These are phyloP conservation scores for Gautieria morchelliformis DNA, from an alignment of 768 basidiomycete species.

Conservation along the genomic window DNA sequence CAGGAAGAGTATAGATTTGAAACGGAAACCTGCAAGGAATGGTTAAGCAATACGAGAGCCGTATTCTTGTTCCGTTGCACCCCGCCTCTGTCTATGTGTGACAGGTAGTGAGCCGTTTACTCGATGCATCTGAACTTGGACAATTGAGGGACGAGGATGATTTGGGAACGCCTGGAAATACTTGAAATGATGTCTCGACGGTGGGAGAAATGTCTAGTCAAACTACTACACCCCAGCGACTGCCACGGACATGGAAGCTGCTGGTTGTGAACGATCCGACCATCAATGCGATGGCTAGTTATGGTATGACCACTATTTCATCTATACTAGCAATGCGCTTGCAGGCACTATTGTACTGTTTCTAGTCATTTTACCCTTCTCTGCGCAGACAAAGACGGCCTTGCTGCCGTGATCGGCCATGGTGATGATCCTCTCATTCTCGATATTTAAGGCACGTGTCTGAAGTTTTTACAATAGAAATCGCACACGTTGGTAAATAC, in stretches of 20 bases:
- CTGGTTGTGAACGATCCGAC: slow-evolving; percentile 67
- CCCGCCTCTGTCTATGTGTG: slow-evolving; percentile 59
- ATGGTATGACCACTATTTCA: slow-evolving; percentile 34
- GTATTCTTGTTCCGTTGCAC: slow-evolving; percentile 58
- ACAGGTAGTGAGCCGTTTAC: slow-evolving; percentile 55
- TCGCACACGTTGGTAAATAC: slow-evolving; percentile 60
- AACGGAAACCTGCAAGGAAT: slow-evolving; percentile 33
- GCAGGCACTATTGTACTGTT: slow-evolving; percentile 75
- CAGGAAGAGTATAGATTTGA: slow-evolving; percentile 49
- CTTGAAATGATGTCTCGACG: slow-evolving; percentile 14
- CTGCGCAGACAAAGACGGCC: slow-evolving; percentile 65
- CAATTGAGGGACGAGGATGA: slow-evolving; percentile 31
- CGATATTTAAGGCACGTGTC: not conserved
- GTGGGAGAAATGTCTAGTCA: slow-evolving; percentile 11
- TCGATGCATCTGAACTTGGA: slow-evolving; percentile 67
- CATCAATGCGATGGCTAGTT: slow-evolving; percentile 71
- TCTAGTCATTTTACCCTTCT: slow-evolving; percentile 81
- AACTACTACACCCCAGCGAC: slow-evolving; percentile 12
- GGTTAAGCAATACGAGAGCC: slow-evolving; percentile 38
- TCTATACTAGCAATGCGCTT: slow-evolving; percentile 1
- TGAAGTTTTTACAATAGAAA: slow-evolving; percentile 37
- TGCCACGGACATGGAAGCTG: slow-evolving; percentile 41
- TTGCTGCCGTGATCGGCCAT: slow-evolving; percentile 80
- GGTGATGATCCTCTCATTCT: slow-evolving; percentile 31
- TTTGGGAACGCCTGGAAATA: slow-evolving; percentile 17